A percentile compares a stretch with the other conserved stretches of the same genome.
These are phyloP conservation scores for Aphanomyces invadans DNA, from an alignment of 352 stramenopile species.

Conservation along the genomic window DNA sequence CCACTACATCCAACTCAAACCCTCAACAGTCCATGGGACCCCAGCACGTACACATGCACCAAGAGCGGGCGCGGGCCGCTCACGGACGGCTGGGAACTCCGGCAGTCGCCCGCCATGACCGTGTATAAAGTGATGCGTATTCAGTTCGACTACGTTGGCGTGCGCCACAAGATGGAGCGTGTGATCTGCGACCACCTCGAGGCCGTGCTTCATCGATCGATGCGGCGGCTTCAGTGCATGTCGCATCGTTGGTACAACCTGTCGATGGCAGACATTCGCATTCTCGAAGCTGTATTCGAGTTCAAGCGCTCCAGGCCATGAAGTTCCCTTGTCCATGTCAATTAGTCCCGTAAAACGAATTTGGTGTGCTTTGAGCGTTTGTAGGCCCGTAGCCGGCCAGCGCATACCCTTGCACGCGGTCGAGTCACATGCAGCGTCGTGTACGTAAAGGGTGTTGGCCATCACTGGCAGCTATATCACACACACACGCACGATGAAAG, in stretches of 20 bases:
- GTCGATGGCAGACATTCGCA: constrained; percentile 16
- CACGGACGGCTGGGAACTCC: constrained; percentile 7
- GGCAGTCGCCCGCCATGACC: constrained; percentile 11
- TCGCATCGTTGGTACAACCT: constrained; percentile 14
- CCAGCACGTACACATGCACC: constrained; percentile 10
- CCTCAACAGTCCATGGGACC: background rate
- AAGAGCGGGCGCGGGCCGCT: constrained; percentile 24
- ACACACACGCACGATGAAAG: no score
- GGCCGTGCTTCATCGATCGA: background rate
- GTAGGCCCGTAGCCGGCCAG: no score
- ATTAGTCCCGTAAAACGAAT: no score
- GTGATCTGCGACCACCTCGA: background rate
- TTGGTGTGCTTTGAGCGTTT: no score
- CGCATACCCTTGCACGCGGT: no score
- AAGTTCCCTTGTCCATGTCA: no score
- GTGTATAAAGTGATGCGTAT: constrained; percentile 21
- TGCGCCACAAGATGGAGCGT: constrained; percentile 8
- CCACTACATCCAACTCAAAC: no score
- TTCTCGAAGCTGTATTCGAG: constrained; percentile 15
- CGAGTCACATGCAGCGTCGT: no score
- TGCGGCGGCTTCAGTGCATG: constrained; percentile 13
- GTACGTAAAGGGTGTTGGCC: no score
- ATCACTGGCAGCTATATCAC: no score
- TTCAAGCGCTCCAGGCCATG: background rate
- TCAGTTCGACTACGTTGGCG: constrained; percentile 12